Evolutionary conservation across 2,329 filamentous ascomycete species (phyloP).

Genomic region (Fusarium proliferatum): DNA sequence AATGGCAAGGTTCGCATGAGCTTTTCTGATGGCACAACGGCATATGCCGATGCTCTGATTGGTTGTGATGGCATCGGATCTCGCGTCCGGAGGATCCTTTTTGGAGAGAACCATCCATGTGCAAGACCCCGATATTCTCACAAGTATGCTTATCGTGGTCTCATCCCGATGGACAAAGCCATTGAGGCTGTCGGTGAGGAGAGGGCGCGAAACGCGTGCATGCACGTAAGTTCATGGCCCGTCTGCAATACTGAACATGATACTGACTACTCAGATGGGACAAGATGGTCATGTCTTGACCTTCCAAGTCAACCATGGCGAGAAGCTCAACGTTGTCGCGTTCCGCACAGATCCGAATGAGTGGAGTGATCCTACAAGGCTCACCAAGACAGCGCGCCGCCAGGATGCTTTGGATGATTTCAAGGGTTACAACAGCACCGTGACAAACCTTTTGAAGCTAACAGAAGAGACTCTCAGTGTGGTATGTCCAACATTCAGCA

Average conservation of each 20-base stretch:
- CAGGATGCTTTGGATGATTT: constrained; percentile 52
- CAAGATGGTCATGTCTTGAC: constrained; percentile 66
- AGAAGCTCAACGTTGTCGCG: constrained; percentile 66
- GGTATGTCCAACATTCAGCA: constrained; percentile 10
- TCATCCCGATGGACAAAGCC: constrained; percentile 62
- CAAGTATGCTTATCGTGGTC: constrained; percentile 67
- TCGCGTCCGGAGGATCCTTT: constrained; percentile 59
- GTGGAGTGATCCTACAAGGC: constrained; percentile 43
- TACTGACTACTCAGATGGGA: constrained; percentile 49
- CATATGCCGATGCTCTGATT: constrained; percentile 57
- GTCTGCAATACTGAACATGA: fast-evolving
- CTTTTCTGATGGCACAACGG: constrained; percentile 55
- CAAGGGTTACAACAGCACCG: constrained; percentile 47
- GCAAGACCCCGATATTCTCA: constrained; percentile 59
- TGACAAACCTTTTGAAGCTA: constrained; percentile 47
- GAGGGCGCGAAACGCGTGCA: constrained; percentile 46
- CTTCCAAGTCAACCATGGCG: constrained; percentile 67
- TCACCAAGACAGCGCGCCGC: constrained; percentile 42
- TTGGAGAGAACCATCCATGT: constrained; percentile 55
- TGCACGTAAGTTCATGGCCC: constrained; percentile 34
- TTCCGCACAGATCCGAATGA: constrained; percentile 49
- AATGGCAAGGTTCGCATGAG: constrained; percentile 43
- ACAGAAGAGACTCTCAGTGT: constrained; percentile 43
- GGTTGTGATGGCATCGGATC: constrained; percentile 76
- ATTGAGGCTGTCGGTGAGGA: constrained; percentile 58